Evolutionary conservation across 306 rosid species (phyloP).

Genomic region (Prunus kanzakura): DNA sequence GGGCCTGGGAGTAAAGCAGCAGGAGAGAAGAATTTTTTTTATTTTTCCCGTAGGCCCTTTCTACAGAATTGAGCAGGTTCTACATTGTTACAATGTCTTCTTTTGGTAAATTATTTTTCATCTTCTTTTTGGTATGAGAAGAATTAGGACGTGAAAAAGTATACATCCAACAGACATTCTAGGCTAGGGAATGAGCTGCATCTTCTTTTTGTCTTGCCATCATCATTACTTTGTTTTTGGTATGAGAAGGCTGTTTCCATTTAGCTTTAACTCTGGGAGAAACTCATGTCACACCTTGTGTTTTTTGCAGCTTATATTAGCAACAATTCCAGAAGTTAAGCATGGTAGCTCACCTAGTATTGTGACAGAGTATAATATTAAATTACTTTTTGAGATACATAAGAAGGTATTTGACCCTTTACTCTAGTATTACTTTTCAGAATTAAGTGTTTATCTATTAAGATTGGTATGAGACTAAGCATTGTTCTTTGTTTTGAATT

Average conservation of each 20-base stretch:
- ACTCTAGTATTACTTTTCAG: conserved; percentile 16
- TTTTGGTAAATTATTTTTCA: conserved; percentile 3
- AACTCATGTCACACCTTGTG: conserved; percentile 1
- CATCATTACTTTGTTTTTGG: conserved; percentile 1
- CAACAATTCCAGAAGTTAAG: conserved; percentile 61
- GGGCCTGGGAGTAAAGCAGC: conserved; percentile 99
- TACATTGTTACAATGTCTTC: conserved; percentile 1
- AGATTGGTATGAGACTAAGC: conserved; percentile 5
- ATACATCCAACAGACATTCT: background rate
- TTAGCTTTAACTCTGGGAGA: background rate
- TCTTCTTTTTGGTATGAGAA: background rate
- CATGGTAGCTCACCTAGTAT: conserved; percentile 66
- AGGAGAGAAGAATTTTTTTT: conserved; percentile 84
- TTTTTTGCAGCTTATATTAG: conserved; percentile 65
- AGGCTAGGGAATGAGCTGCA: background rate
- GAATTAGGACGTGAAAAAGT: background rate
- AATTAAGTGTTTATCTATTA: background rate
- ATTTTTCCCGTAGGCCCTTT: conserved; percentile 63
- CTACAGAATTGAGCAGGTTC: conserved; percentile 98
- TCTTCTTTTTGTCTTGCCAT: background rate
- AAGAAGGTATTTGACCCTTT: conserved; percentile 57
- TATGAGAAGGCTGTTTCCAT: background rate
- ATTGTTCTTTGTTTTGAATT: background rate
- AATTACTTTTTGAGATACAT: conserved; percentile 84
- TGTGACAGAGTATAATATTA: conserved; percentile 77